Evolutionary conservation across 768 basidiomycete genomes (phyloP).

Genomic region (Mycena leptocephala): DNA sequence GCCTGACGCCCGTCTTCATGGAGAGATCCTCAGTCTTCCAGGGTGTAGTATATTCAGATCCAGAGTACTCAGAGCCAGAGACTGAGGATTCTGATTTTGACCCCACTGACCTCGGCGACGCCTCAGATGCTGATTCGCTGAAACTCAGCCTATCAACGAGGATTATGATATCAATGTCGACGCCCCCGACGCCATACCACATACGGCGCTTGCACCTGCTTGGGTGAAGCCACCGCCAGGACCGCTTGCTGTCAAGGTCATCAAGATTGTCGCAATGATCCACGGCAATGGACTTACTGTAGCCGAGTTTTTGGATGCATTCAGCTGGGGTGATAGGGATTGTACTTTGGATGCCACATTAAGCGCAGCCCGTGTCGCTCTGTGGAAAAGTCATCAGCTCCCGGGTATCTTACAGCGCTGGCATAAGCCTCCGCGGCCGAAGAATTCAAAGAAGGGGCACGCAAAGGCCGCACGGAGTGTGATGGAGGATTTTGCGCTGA

Average conservation of each 20-base stretch:
- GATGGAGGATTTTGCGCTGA: neutral
- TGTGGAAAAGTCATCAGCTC: neutral
- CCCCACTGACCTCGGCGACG: neutral
- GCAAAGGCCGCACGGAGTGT: neutral
- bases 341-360: neutral
- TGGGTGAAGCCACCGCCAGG: no score
- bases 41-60: no score
- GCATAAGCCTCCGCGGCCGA: neutral
- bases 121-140: neutral
- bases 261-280: neutral
- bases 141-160: no score
- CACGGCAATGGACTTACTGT: neutral
- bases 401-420: neutral
- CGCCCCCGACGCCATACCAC: no score
- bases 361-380: neutral
- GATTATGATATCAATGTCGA: neutral
- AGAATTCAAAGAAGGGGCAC: no score
- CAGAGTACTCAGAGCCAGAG: neutral
- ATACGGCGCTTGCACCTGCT: no score
- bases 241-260: no score
- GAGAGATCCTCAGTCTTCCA: neutral
- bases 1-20: no score
- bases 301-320: neutral
- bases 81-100: neutral
- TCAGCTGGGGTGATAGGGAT: neutral